These are phyloP conservation scores for Microsporum audouinii DNA, from an alignment of 2,329 filamentous ascomycete genomes.

Conservation along the genomic window DNA sequence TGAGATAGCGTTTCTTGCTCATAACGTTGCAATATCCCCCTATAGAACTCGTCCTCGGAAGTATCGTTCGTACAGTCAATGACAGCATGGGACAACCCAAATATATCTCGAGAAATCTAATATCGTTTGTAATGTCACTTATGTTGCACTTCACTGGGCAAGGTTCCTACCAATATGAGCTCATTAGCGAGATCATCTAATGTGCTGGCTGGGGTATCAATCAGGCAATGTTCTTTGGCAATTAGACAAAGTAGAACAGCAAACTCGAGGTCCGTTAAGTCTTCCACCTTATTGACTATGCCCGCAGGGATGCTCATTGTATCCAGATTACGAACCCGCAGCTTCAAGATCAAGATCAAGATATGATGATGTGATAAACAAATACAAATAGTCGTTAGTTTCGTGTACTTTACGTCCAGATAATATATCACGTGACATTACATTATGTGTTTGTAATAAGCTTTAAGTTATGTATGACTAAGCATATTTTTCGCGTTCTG, in stretches of 20 bases:
- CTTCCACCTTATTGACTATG: slow-evolving; percentile 59
- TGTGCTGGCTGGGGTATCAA: slow-evolving; percentile 55
- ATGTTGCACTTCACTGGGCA: neutral
- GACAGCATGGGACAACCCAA: slow-evolving; percentile 58
- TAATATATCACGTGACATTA: neutral
- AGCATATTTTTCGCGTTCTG: neutral
- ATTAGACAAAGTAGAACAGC: slow-evolving; percentile 72
- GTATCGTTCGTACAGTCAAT: slow-evolving; percentile 62
- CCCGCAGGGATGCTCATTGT: slow-evolving; percentile 46
- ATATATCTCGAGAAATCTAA: slow-evolving; percentile 57
- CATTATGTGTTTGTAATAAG: too few species aligned
- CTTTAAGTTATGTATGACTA: neutral
- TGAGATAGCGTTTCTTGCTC: neutral
- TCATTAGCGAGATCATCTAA: slow-evolving; percentile 62
- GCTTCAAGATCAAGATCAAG: neutral
- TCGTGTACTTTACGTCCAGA: neutral
- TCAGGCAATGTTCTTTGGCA: slow-evolving; percentile 74
- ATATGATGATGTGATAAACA: neutral
- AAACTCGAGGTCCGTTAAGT: slow-evolving; percentile 76
- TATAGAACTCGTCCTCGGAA: slow-evolving; percentile 69
- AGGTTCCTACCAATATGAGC: slow-evolving; percentile 51
- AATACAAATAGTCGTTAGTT: neutral
- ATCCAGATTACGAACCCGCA: neutral
- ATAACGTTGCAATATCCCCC: slow-evolving; percentile 47
- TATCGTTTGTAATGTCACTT: slow-evolving; percentile 8